phyloP scores from a whole-genome alignment of 306 rosid genomes.

The Quercus glauca region DNA sequence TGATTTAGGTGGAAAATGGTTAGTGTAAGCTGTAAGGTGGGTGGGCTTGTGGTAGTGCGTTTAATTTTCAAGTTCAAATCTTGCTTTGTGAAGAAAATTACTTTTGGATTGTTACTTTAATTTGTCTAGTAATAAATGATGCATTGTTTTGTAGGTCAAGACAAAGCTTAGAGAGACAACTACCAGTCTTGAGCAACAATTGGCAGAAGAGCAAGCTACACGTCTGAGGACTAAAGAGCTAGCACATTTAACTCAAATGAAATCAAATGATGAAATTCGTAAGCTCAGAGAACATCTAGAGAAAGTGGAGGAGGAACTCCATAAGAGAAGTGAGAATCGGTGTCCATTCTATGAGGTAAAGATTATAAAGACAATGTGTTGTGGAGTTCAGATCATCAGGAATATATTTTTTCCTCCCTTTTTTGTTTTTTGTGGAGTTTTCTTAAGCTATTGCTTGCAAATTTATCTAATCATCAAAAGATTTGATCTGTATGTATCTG shows the following conservation, averaged over 20 bases:
- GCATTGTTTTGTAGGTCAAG: constrained; percentile 47
- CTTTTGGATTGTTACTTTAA: not conserved
- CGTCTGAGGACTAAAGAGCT: constrained; percentile 54
- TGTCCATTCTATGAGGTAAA: constrained; percentile 59
- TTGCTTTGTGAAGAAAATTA: not conserved
- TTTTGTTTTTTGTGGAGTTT: not conserved
- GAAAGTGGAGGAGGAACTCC: constrained; percentile 74
- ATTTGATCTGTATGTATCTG: not conserved
- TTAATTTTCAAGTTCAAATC: not conserved
- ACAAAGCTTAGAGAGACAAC: constrained; percentile 26
- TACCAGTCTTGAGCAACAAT: constrained; percentile 58
- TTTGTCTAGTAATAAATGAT: not conserved
- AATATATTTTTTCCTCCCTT: not conserved
- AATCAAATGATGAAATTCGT: constrained; percentile 63
- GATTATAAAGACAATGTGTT: not conserved
- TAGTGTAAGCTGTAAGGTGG: not conserved
- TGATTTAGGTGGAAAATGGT: not conserved
- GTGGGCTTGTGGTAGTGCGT: not conserved
- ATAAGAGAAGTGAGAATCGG: constrained; percentile 38
- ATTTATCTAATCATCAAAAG: not conserved
- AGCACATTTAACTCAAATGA: constrained; percentile 53
- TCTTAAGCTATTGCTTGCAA: not conserved
- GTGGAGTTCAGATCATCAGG: too few relatives aligned
- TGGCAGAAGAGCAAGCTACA: constrained; percentile 81
- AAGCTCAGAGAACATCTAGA: constrained; percentile 59